Percentiles rank a stretch among this genome's conserved stretches.
Evolutionary conservation across 2,329 filamentous ascomycete species (phyloP).

Genomic region (Dichotomopilus funicola): DNA sequence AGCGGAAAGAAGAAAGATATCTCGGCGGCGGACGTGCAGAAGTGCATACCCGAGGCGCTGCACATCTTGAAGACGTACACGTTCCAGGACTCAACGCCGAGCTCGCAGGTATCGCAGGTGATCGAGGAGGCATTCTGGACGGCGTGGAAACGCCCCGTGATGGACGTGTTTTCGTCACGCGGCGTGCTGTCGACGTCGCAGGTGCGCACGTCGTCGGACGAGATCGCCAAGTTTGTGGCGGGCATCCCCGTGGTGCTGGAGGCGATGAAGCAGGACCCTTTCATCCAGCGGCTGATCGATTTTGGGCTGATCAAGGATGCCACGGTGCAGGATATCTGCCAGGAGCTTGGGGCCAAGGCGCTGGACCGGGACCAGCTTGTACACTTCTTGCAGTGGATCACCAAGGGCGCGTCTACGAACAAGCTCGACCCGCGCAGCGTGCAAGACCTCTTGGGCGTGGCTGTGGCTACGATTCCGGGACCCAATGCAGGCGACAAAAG

Average conservation of each 20-base stretch:
- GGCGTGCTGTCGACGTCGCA: slow-evolving; percentile 80
- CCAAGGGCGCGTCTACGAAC: slow-evolving; percentile 61
- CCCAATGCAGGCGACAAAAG: no score
- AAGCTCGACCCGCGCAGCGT: slow-evolving; percentile 66
- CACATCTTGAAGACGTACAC: slow-evolving; percentile 84
- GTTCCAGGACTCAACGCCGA: slow-evolving; percentile 85
- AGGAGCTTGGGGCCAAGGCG: slow-evolving; percentile 75
- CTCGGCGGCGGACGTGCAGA: slow-evolving; percentile 55
- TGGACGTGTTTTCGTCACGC: slow-evolving; percentile 82
- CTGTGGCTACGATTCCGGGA: slow-evolving; percentile 56
- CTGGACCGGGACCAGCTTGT: slow-evolving; percentile 70
- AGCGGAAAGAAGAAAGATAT: slow-evolving; percentile 42
- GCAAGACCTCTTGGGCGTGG: slow-evolving; percentile 67
- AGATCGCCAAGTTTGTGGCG: slow-evolving; percentile 67
- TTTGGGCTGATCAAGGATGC: slow-evolving; percentile 84
- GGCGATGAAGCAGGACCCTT: slow-evolving; percentile 63
- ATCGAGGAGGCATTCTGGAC: slow-evolving; percentile 97
- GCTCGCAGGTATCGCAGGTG: slow-evolving; percentile 70
- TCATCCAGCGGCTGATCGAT: slow-evolving; percentile 73
- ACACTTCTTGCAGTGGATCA: slow-evolving; percentile 80
- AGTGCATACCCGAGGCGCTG: slow-evolving; percentile 68
- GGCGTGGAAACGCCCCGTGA: slow-evolving; percentile 71
- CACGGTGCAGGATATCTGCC: slow-evolving; percentile 76
- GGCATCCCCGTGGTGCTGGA: slow-evolving; percentile 82
- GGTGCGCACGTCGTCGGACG: slow-evolving; percentile 68